Percentiles rank a stretch among this genome's conserved stretches.
These are phyloP conservation scores for Pouteria glomerata DNA, from an alignment of 148 eudicot genomes.

Conservation along the genomic window DNA sequence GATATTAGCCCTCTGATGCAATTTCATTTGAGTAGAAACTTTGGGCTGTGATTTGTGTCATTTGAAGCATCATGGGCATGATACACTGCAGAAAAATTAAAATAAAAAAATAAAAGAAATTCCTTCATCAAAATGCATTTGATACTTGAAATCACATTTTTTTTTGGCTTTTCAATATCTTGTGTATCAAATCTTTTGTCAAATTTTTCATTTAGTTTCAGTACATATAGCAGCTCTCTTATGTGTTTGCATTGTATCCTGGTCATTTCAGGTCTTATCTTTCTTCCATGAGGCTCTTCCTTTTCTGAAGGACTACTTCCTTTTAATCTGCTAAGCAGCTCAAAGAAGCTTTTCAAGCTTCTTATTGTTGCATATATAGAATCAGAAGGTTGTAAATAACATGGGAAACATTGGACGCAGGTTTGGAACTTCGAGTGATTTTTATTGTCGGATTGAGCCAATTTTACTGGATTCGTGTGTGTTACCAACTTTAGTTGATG, in stretches of 20 bases:
- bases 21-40: neutral
- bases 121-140: neutral
- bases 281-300: neutral
- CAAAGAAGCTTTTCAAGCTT: too few species aligned
- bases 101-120: too few species aligned
- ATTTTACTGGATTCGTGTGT: neutral
- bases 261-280: constrained; percentile 9
- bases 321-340: neutral
- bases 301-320: neutral
- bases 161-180: neutral
- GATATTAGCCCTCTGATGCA: neutral
- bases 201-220: neutral
- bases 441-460: neutral
- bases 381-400: constrained; percentile 1
- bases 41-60: neutral
- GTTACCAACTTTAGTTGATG: neutral
- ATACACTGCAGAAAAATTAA: neutral
- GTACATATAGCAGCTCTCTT: neutral
- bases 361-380: constrained; percentile 2
- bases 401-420: constrained; percentile 29
- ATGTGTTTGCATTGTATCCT: neutral
- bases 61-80: neutral
- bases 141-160: neutral
- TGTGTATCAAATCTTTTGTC: neutral
- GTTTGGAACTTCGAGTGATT: constrained; percentile 20